Percentiles rank a stretch among this genome's conserved stretches.
Conservation (phyloP, 805 yeast species). For the Spathaspora girioi region DNA sequence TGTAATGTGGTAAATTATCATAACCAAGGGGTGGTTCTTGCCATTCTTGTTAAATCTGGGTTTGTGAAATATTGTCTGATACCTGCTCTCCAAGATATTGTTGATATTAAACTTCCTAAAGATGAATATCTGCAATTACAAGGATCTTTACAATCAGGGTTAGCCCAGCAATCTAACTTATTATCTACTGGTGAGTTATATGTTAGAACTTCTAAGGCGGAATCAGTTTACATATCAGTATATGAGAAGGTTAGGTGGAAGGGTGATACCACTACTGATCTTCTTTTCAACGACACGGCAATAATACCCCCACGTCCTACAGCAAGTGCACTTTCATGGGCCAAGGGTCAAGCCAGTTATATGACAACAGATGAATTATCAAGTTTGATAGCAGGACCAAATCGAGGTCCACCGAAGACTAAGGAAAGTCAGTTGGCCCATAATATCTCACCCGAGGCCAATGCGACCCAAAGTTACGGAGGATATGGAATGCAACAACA, state of each 20-base stretch:
- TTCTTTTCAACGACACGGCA: constrained; percentile 65
- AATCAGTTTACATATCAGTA: constrained; percentile 25
- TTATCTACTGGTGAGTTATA: constrained; percentile 55
- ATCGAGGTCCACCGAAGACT: constrained; percentile 57
- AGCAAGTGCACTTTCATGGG: constrained; percentile 79
- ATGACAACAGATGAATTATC: constrained; percentile 64
- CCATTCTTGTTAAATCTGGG: constrained; percentile 44
- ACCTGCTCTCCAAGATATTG: constrained; percentile 62
- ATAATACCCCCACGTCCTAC: constrained; percentile 76
- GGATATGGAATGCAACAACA: constrained; percentile 9
- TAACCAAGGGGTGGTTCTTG: constrained; percentile 45
- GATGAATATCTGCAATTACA: constrained; percentile 23
- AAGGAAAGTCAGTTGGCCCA: constrained; percentile 55
- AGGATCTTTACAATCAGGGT: constrained; percentile 16
- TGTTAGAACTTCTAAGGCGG: constrained; percentile 52
- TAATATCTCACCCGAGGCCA: constrained; percentile 44
- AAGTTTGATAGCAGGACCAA: constrained; percentile 66
- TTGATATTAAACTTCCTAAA: constrained; percentile 37
- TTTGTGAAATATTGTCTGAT: constrained; percentile 46
- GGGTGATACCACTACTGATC: constrained; percentile 40
- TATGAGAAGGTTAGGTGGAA: constrained; percentile 15
- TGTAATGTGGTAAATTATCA: constrained; percentile 49
- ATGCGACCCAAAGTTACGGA: constrained; percentile 33
- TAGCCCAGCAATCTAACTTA: constrained; percentile 22
- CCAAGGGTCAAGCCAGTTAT: constrained; percentile 63